Conservation (phyloP, 805 yeast genomes). For the Huiozyma sinensis region DNA sequence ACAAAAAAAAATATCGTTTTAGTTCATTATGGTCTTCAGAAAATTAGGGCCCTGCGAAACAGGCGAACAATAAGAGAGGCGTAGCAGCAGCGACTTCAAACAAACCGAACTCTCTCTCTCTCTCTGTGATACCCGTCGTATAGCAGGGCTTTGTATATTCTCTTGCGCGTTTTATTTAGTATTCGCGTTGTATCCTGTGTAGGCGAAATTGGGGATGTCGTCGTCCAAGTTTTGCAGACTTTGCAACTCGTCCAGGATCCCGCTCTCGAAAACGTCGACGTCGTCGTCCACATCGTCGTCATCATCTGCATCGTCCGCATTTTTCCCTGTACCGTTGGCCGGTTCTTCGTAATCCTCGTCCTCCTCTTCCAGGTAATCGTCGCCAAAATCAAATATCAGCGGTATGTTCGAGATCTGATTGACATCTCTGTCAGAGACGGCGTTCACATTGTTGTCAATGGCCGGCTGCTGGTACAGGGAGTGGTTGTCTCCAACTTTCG, state of each 20-base stretch:
- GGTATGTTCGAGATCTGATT: slow-evolving; percentile 1
- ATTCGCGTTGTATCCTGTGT: no score
- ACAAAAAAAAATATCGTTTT: no score
- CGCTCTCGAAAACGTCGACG: background rate
- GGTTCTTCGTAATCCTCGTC: slow-evolving; percentile 9
- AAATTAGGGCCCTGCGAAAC: no score
- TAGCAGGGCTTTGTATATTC: no score
- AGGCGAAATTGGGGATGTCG: background rate
- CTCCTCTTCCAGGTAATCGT: slow-evolving; percentile 8
- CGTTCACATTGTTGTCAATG: background rate
- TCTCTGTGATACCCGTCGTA: no score
- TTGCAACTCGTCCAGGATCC: slow-evolving; percentile 3
- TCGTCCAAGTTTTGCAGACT: slow-evolving; percentile 1
- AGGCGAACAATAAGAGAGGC: no score
- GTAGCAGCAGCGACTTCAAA: no score
- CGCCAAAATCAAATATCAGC: slow-evolving; percentile 5
- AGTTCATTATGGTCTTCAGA: no score
- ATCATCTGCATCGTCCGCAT: slow-evolving; percentile 1
- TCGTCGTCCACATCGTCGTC: slow-evolving; percentile 1
- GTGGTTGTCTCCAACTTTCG: no score
- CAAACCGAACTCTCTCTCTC: no score
- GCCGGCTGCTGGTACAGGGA: slow-evolving; percentile 2
- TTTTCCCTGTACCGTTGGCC: slow-evolving; percentile 2
- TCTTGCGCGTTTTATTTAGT: background rate
- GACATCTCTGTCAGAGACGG: background rate